Conservation (phyloP, 257 asterid species). For the Lavandula angustifolia region DNA sequence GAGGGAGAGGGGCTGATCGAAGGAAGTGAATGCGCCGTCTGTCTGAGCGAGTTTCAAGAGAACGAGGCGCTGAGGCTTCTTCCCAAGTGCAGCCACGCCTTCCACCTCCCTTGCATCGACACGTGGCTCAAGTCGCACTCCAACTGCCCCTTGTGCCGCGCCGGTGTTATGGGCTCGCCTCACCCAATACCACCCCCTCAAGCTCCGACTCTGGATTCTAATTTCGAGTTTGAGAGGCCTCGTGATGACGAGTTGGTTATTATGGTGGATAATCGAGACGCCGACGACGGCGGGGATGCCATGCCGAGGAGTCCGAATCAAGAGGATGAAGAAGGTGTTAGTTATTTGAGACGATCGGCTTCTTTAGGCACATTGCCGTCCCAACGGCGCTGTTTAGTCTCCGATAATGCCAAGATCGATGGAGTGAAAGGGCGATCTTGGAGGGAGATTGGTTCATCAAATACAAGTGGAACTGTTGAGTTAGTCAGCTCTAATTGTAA, state of each 20-base stretch:
- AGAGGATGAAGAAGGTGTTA: no score
- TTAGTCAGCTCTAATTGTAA: not conserved
- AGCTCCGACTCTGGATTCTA: slow-evolving; percentile 18
- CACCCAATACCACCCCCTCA: not conserved
- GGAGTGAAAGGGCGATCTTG: not conserved
- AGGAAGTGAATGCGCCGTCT: slow-evolving; percentile 74
- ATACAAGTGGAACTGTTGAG: no score
- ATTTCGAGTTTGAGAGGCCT: slow-evolving; percentile 35
- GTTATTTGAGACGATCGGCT: slow-evolving; percentile 43
- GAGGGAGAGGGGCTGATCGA: slow-evolving; percentile 57
- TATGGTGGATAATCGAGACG: slow-evolving; percentile 41
- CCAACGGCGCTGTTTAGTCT: not conserved
- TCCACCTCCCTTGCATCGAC: slow-evolving; percentile 79
- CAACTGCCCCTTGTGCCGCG: slow-evolving; percentile 82
- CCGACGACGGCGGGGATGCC: slow-evolving; percentile 1
- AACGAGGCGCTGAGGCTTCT: slow-evolving; percentile 64
- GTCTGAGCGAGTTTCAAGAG: slow-evolving; percentile 69
- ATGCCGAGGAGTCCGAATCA: slow-evolving; percentile 13
- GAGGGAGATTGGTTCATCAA: slow-evolving; percentile 36
- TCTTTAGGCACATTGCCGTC: slow-evolving; percentile 46
- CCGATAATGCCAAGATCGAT: no score
- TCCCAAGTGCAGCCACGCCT: slow-evolving; percentile 89
- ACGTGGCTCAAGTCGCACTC: slow-evolving; percentile 79
- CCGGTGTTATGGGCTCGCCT: slow-evolving; percentile 34
- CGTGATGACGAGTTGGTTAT: slow-evolving; percentile 38